Conservation (phyloP, 192 early-diverging fungal species). For the Linnemannia exigua region DNA sequence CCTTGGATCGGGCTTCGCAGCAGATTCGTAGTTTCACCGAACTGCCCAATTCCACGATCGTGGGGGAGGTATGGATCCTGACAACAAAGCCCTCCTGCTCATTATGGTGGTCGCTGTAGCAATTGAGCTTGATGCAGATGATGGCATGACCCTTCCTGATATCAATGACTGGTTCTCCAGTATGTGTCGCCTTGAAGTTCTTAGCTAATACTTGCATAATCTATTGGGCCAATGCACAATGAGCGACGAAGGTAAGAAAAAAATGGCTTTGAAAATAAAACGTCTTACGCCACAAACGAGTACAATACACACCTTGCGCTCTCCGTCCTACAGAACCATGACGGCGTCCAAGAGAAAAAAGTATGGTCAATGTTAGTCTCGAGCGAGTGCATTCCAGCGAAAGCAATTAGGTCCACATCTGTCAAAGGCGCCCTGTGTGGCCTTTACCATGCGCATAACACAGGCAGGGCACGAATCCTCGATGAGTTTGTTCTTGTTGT, state of each 20-base stretch:
- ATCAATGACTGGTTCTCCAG: slow-evolving; percentile 47
- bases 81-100: slow-evolving; percentile 52
- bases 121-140: slow-evolving; percentile 50
- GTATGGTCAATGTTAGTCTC: background rate
- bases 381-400: background rate
- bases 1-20: slow-evolving; percentile 51
- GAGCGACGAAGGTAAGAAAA: background rate
- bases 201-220: slow-evolving; percentile 54
- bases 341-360: background rate
- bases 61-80: slow-evolving; percentile 30
- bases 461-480: slow-evolving; percentile 54
- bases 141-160: slow-evolving; percentile 47
- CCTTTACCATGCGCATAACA: slow-evolving; percentile 50
- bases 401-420: background rate
- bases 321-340: slow-evolving; percentile 27
- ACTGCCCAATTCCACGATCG: slow-evolving; percentile 33
- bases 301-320: slow-evolving; percentile 18
- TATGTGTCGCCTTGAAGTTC: slow-evolving; percentile 50
- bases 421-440: background rate
- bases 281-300: background rate
- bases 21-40: slow-evolving; percentile 49
- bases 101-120: slow-evolving; percentile 52
- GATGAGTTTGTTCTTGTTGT: slow-evolving; percentile 41
- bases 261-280: background rate
- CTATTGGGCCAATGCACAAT: background rate